phyloP scores from a whole-genome alignment of 495 filamentous ascomycete genomes.

The Aspergillus leporis region DNA sequence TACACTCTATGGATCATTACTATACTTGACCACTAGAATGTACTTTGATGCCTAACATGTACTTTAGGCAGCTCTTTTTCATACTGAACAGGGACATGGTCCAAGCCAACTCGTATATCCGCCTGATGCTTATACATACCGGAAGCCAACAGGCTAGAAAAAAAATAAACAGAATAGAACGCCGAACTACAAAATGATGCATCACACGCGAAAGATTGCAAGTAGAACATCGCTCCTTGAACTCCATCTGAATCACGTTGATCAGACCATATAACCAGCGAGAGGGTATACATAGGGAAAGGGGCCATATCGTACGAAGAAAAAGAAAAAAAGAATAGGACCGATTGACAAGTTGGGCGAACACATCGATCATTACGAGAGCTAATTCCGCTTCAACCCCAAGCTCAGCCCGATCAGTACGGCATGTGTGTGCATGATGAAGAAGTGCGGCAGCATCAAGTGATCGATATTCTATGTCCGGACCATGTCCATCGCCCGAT shows the following conservation, averaged over 20 bases:
- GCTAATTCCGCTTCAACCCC: no score
- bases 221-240: background rate
- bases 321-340: conserved; percentile 4
- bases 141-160: background rate
- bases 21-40: no score
- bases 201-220: background rate
- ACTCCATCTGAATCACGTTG: background rate
- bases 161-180: background rate
- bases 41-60: background rate
- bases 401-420: no score
- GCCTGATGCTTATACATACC: background rate
- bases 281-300: background rate
- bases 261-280: background rate
- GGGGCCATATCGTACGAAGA: background rate
- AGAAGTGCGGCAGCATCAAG: no score
- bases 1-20: background rate
- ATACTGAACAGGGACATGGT: background rate
- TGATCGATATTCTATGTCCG: background rate
- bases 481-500: background rate
- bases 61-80: background rate
- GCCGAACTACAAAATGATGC: background rate
- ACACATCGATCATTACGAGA: background rate
- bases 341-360: background rate
- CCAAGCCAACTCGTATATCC: background rate
- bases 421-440: no score